phyloP scores from a whole-genome alignment of 305 asterid species.

The Nicotiana rustica region DNA sequence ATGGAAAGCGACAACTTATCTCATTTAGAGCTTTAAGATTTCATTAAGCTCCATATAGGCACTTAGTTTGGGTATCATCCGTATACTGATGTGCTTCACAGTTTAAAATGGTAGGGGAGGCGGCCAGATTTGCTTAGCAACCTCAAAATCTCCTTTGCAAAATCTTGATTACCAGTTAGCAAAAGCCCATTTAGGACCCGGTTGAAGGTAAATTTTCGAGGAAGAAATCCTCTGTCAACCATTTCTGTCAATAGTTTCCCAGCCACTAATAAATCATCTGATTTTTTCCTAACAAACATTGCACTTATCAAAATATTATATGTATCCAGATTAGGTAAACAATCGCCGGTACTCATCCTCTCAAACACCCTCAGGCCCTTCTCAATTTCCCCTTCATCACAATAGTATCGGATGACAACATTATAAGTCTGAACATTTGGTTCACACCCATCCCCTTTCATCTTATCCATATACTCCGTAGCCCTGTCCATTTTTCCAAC shows the following conservation, averaged over 20 bases:
- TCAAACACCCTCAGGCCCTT: slow-evolving; percentile 70
- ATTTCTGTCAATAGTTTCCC: slow-evolving; percentile 86
- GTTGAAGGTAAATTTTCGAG: slow-evolving; percentile 77
- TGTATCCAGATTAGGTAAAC: slow-evolving; percentile 87
- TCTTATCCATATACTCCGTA: slow-evolving; percentile 62
- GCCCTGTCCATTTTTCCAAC: slow-evolving; percentile 72
- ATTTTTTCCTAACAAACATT: slow-evolving; percentile 81
- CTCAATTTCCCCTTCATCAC: slow-evolving; percentile 86
- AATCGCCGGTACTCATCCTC: slow-evolving; percentile 65
- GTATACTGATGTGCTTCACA: slow-evolving; percentile 48
- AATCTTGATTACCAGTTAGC: slow-evolving; percentile 87
- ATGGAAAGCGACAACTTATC: background rate
- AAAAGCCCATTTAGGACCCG: slow-evolving; percentile 86
- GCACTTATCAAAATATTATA: slow-evolving; percentile 81
- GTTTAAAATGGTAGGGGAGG: slow-evolving; percentile 66
- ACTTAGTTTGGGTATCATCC: background rate
- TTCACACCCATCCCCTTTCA: slow-evolving; percentile 69
- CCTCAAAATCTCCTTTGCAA: slow-evolving; percentile 79
- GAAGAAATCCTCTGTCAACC: slow-evolving; percentile 82
- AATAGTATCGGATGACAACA: slow-evolving; percentile 72
- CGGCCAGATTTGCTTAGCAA: slow-evolving; percentile 60
- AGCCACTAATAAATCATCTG: slow-evolving; percentile 77
- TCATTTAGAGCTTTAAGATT: background rate
- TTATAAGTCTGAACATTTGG: slow-evolving; percentile 84
- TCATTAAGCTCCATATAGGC: background rate